Evolutionary conservation across 2,329 filamentous ascomycete genomes (phyloP).

Genomic region (Stagonosporopsis tanaceti): DNA sequence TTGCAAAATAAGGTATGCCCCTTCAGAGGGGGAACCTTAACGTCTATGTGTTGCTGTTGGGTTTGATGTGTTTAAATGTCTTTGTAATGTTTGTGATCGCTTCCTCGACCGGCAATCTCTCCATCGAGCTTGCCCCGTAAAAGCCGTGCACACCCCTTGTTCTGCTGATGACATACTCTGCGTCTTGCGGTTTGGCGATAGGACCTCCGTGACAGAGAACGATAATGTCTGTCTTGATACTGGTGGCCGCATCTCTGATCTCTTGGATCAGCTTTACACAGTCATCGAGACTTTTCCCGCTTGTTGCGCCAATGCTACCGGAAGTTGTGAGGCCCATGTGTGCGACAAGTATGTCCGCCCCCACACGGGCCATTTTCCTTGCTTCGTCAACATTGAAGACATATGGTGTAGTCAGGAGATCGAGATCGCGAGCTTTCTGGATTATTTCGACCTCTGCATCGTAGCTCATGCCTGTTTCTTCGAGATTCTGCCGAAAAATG

Average conservation of each 20-base stretch:
- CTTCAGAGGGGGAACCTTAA: neutral
- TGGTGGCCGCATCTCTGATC: conserved; percentile 67
- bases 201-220: conserved; percentile 76
- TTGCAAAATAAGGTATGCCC: neutral
- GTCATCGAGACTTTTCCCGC: conserved; percentile 69
- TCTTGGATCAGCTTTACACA: conserved; percentile 68
- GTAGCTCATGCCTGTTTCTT: conserved; percentile 77
- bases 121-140: conserved; percentile 75
- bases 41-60: neutral
- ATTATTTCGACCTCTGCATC: conserved; percentile 73
- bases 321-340: conserved; percentile 74
- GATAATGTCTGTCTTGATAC: conserved; percentile 66
- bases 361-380: conserved; percentile 67
- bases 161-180: conserved; percentile 66
- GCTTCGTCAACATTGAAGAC: conserved; percentile 71
- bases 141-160: conserved; percentile 74
- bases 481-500: conserved; percentile 70
- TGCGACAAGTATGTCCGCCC: conserved; percentile 72
- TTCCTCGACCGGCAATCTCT: conserved; percentile 71
- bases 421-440: conserved; percentile 64
- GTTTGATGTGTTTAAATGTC: conserved; percentile 58
- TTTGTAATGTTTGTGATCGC: conserved; percentile 68
- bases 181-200: conserved; percentile 70
- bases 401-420: conserved; percentile 73
- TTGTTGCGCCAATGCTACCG: conserved; percentile 70